Percentiles rank a stretch among this genome's conserved stretches.
Evolutionary conservation across 495 filamentous ascomycete genomes (phyloP).

Genomic region (Tuber melanosporum): DNA sequence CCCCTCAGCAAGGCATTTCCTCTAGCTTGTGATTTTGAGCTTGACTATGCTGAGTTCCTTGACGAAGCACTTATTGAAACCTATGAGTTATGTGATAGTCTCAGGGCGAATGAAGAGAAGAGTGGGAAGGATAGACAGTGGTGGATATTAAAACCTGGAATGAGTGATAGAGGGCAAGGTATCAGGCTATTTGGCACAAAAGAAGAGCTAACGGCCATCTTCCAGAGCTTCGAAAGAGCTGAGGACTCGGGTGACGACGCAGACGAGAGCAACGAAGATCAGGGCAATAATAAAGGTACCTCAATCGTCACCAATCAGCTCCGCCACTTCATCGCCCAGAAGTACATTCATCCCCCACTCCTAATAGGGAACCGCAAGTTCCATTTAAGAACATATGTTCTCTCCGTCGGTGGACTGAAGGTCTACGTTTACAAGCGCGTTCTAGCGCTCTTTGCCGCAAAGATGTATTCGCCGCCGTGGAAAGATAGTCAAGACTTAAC

Average conservation of each 20-base stretch:
- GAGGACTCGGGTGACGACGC: conserved; percentile 57
- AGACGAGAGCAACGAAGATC: conserved; percentile 23
- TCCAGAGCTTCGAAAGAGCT: conserved; percentile 73
- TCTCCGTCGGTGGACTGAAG: conserved; percentile 66
- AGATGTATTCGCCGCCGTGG: conserved; percentile 53
- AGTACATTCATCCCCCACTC: conserved; percentile 88
- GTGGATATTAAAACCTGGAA: conserved; percentile 97
- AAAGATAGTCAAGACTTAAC: conserved; percentile 53
- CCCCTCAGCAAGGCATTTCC: conserved; percentile 63
- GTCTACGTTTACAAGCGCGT: conserved; percentile 85
- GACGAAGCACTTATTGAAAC: conserved; percentile 87
- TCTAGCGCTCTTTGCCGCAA: conserved; percentile 83
- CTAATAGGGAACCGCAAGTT: conserved; percentile 78
- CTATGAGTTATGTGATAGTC: conserved; percentile 72
- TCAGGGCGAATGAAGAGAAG: conserved; percentile 55
- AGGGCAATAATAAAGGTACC: conserved; percentile 17
- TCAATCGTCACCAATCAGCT: conserved; percentile 77
- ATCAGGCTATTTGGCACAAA: conserved; percentile 81
- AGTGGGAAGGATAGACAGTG: conserved; percentile 60
- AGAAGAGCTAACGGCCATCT: conserved; percentile 71
- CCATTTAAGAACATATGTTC: conserved; percentile 86
- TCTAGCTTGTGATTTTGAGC: conserved; percentile 71
- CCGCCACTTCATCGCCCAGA: conserved; percentile 89
- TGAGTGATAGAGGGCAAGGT: conserved; percentile 93
- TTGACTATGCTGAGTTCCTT: conserved; percentile 94